Evolutionary conservation across 805 yeast genomes (phyloP), one percentile per base, ranked within the genome.

Genomic region (Metschnikowia shivogae): DNA sequence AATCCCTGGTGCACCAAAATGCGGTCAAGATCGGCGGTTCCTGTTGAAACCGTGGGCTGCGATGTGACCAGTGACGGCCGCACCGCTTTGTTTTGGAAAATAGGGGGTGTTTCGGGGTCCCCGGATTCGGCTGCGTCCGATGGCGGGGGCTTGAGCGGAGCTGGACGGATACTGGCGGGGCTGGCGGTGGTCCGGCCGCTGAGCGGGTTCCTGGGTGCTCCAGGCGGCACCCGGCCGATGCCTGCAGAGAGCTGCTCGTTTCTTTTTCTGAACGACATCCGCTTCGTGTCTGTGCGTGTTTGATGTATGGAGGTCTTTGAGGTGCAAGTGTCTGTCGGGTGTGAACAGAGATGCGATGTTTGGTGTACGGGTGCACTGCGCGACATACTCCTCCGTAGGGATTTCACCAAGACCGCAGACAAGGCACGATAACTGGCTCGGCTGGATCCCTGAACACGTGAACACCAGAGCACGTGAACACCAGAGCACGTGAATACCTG

Each of bases 1-100:
- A 90, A 61, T 1, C 99, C 99, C 45, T 80, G 84, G 62, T 92
- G 98, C 1, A 77, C 78, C 42, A 92, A 60, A 3, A 87, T 64
- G 51, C 74, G 78, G 62, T 92, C 98, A 19, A 92, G 62, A 58
- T 88, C 90, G 6, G 73, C 60, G 20, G 84, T 76, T 1, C 97
- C 97, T 0, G 96, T 84, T 1, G 97, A 87, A 1, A 84, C 74
- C 0, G 89, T 79, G 0, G 86, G 82, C 44, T 79, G 82, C 2
- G 96, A 83, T 5, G 89, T 83, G 20, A 82, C 64, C 2, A 83
- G 67, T 0, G 97, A 89, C 0, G 97, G 95, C 50, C 82, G 74
- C 2, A 86, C 70, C 19, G 36, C 35, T 9, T n/a, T 19, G 11
- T 38, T 38, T 5, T 6, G 34, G 24, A 30, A 38, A n/a, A 38